Conservation (phyloP, 2,329 filamentous ascomycete genomes). For the Botrytis fabae region DNA sequence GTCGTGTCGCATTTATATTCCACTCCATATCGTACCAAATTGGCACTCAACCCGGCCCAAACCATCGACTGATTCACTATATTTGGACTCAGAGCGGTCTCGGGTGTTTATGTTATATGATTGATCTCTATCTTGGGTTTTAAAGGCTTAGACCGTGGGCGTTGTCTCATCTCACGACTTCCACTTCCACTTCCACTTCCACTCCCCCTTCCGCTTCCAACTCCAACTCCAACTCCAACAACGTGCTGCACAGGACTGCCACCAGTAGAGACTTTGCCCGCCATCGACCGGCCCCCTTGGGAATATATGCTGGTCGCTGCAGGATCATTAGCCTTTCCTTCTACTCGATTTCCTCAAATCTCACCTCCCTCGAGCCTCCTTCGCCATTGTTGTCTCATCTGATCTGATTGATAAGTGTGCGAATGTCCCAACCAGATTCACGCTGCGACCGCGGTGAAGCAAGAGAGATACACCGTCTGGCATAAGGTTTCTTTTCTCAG, state of each 20-base stretch:
- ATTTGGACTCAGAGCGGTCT: background rate
- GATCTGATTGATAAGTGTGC: background rate
- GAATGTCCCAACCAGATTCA: background rate
- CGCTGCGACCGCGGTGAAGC: background rate
- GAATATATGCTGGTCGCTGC: constrained; percentile 2
- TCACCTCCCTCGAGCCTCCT: background rate
- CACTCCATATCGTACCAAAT: background rate
- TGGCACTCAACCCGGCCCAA: background rate
- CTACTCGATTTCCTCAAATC: background rate
- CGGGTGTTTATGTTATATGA: background rate
- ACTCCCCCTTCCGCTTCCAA: background rate
- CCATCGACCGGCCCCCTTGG: background rate
- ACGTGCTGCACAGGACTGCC: background rate
- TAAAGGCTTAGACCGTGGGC: background rate
- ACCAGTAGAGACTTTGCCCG: background rate
- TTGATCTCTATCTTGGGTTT: background rate
- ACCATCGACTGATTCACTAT: background rate
- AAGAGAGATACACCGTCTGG: background rate
- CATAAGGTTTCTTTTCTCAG: background rate
- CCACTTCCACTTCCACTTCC: background rate
- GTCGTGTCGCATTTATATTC: background rate
- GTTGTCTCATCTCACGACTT: constrained; percentile 18
- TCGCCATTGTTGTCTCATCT: background rate
- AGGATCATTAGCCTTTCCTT: constrained; percentile 14
- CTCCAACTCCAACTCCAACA: background rate